phyloP scores from a whole-genome alignment of 306 rosid genomes.

The Rosa rugosa region DNA sequence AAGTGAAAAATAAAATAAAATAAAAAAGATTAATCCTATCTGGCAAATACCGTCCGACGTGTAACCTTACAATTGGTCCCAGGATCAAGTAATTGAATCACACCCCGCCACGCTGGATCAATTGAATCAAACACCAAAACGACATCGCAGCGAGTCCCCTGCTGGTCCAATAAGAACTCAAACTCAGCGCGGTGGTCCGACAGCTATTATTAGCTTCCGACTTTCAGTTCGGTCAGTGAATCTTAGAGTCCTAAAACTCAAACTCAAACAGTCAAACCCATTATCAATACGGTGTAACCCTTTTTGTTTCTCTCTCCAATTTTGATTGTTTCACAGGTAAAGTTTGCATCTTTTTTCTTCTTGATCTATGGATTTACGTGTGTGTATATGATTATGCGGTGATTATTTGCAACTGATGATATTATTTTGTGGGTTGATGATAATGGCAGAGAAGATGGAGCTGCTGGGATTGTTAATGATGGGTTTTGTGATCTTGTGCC shows the following conservation, averaged over 20 bases:
- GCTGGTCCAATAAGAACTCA: conserved; percentile 18
- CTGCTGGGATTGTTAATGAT: conserved; percentile 31
- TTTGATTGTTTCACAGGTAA: conserved; percentile 1
- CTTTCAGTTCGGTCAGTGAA: neutral
- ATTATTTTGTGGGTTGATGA: neutral
- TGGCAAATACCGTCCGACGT: neutral
- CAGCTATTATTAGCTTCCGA: conserved; percentile 10
- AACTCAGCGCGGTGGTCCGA: conserved; percentile 15
- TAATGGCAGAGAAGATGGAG: conserved; percentile 23
- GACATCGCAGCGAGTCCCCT: neutral
- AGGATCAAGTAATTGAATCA: conserved; percentile 6
- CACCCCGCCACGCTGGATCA: conserved; percentile 3
- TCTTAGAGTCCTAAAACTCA: neutral
- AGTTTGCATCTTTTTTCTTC: neutral
- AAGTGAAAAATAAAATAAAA: too few relatives aligned
- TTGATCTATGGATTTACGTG: neutral
- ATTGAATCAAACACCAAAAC: neutral
- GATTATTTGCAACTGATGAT: neutral
- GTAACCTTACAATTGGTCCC: neutral
- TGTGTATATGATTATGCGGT: neutral
- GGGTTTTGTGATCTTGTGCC: conserved; percentile 37
- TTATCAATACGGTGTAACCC: neutral
- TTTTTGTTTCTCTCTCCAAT: neutral
- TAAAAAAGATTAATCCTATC: too few relatives aligned
- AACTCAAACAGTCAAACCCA: neutral